phyloP scores from a whole-genome alignment of 1,139 yeast species.

The Lodderomyces oxycetoniae region DNA sequence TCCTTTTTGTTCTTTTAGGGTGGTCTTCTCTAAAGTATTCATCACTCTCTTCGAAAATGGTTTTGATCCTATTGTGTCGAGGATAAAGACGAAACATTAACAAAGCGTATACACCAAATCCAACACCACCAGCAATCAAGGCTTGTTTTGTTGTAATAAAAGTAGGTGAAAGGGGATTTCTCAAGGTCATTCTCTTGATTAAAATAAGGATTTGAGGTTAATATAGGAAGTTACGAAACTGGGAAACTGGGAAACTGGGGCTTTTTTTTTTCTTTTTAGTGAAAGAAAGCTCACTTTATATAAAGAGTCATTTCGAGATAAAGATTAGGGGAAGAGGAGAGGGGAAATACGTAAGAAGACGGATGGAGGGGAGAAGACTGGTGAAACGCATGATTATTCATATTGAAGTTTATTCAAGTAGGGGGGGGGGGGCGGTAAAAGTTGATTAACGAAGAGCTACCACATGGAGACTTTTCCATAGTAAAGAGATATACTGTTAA shows the following conservation, averaged over 20 bases:
- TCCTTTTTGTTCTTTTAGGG: slow-evolving; percentile 1
- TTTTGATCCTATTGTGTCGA: slow-evolving; percentile 2
- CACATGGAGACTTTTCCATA: too few species aligned
- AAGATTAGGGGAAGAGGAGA: too few species aligned
- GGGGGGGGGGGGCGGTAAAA: too few species aligned
- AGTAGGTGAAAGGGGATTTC: slow-evolving; percentile 5
- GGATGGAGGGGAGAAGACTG: too few species aligned
- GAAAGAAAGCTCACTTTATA: too few species aligned
- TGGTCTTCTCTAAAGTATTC: slow-evolving; percentile 4
- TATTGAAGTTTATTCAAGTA: too few species aligned
- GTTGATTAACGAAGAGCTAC: too few species aligned
- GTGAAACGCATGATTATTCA: too few species aligned
- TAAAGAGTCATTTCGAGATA: too few species aligned
- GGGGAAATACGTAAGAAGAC: too few species aligned
- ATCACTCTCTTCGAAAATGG: slow-evolving; percentile 5
- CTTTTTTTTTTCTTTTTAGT: neutral
- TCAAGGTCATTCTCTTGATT: slow-evolving; percentile 2
- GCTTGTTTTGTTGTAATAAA: slow-evolving; percentile 1
- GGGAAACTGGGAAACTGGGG: neutral
- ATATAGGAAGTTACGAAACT: neutral
- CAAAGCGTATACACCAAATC: slow-evolving; percentile 3
- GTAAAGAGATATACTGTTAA: too few species aligned
- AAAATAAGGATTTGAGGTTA: too few species aligned
- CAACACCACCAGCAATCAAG: slow-evolving; percentile 6
- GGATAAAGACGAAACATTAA: slow-evolving; percentile 5